phyloP scores from a whole-genome alignment of 2,329 filamentous ascomycete species.

The Lithohypha guttulata region DNA sequence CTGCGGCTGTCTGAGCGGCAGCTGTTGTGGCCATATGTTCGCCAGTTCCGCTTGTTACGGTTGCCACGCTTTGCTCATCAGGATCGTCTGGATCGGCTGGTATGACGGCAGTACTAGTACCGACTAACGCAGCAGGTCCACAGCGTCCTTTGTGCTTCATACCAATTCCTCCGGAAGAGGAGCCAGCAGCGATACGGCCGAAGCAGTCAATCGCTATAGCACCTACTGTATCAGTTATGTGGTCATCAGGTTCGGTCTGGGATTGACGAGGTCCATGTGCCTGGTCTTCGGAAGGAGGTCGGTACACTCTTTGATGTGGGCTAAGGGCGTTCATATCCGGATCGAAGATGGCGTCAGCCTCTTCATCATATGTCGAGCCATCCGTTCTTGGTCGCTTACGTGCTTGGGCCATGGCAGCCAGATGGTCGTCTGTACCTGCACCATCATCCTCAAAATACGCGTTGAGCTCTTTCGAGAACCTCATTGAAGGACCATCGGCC shows the following conservation, averaged over 20 bases:
- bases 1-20: slow-evolving; percentile 76
- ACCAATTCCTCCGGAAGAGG: slow-evolving; percentile 92
- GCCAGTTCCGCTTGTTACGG: slow-evolving; percentile 86
- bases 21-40: slow-evolving; percentile 97
- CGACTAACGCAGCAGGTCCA: slow-evolving; percentile 84
- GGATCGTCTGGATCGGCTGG: slow-evolving; percentile 61
- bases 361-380: background rate
- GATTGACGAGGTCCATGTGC: background rate
- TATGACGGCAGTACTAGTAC: slow-evolving; percentile 82
- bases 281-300: background rate
- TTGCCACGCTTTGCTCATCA: slow-evolving; percentile 60
- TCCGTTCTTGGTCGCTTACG: slow-evolving; percentile 6
- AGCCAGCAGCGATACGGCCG: slow-evolving; percentile 84
- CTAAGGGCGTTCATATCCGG: background rate
- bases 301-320: background rate
- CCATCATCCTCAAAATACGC: slow-evolving; percentile 6
- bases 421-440: background rate
- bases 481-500: background rate
- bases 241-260: slow-evolving; percentile 35
- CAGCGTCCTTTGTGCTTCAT: slow-evolving; percentile 94
- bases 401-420: slow-evolving; percentile 2
- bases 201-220: slow-evolving; percentile 82
- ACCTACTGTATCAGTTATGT: slow-evolving; percentile 87
- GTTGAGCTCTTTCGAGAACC: background rate
- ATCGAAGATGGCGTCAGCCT: background rate